Evolutionary conservation across 768 basidiomycete species (phyloP), one percentile per base, ranked within the genome.

Genomic region (Gloeophyllum trabeum): DNA sequence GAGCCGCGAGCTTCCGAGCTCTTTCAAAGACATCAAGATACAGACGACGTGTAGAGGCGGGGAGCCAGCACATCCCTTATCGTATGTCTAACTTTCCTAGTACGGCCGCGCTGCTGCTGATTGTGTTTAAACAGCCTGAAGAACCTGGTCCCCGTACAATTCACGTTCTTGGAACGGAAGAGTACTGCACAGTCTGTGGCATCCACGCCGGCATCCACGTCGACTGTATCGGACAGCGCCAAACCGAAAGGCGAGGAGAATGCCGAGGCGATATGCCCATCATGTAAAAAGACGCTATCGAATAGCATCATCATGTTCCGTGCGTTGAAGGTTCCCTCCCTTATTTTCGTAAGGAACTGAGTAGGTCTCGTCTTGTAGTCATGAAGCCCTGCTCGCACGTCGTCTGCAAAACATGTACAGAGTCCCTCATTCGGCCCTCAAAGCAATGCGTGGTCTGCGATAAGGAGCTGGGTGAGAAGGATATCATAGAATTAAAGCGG

Each of bases 381-480:
- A 76, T 82, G 68, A 86, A 83, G 57, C 71, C 82, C 4, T 99
- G 94, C 58, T 83, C 81, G 0, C 91, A 99, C 59, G 91, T 97
- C 22, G 73, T 81, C 1, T 99, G 96, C 61, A 84, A 86, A 54
- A 85, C 81, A 4, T 98, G 96, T 59, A 79, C 80, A 2, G 91
- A 97, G 42, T 79, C 87, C 2, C 79, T 98, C 34, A 81, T 92
- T 14, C 75, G 74, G 23, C 76, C 84, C 0, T 62, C 76, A 4
- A 77, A 77, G 51, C 84, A 88, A 52, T 99, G 96, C 55, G 75
- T 92, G 10, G 81, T 86, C 6, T 99, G 96, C 55, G 90, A 93
- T 48, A 70, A 64, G 13, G 53, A 56, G 47, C 53, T 90, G 19
- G 67, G 63, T 35, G 76, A 81, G 24, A 73, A 74, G 51, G 89